Percentiles rank a stretch among this genome's conserved stretches.
phyloP scores from a whole-genome alignment of 305 asterid species.

The Andrographis paniculata region DNA sequence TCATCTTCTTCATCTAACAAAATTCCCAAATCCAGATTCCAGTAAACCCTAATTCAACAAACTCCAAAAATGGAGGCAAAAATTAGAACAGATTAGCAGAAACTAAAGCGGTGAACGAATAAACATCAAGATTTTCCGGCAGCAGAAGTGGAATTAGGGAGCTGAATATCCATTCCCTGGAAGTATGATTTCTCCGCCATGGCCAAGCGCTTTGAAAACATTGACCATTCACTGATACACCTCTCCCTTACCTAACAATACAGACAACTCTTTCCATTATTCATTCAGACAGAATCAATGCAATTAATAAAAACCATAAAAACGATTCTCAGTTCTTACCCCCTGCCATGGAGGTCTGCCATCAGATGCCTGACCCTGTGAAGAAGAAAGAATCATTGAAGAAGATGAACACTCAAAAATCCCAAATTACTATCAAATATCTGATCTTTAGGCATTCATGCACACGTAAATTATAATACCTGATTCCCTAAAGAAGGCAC shows the following conservation, averaged over 20 bases:
- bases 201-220: slow-evolving; percentile 49
- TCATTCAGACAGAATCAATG: background rate
- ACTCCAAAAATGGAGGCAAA: background rate
- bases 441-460: background rate
- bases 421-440: background rate
- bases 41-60: too few species aligned
- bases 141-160: slow-evolving; percentile 17
- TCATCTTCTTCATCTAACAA: too few species aligned
- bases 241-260: slow-evolving; percentile 48
- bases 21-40: too few species aligned
- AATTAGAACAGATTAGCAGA: background rate
- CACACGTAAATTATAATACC: slow-evolving; percentile 21
- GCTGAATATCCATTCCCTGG: slow-evolving; percentile 16
- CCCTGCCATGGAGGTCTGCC: slow-evolving; percentile 42
- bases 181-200: slow-evolving; percentile 46
- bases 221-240: slow-evolving; percentile 58
- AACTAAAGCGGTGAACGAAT: too few species aligned
- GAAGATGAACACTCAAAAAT: too few species aligned
- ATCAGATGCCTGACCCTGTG: slow-evolving; percentile 29
- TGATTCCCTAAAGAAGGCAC: slow-evolving; percentile 63
- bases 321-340: slow-evolving; percentile 17
- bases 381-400: background rate
- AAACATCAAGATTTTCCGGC: background rate
- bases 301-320: background rate
- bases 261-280: background rate